Conservation (phyloP, 192 early-diverging fungal genomes). For the Gryganskiella cystojenkinii region DNA sequence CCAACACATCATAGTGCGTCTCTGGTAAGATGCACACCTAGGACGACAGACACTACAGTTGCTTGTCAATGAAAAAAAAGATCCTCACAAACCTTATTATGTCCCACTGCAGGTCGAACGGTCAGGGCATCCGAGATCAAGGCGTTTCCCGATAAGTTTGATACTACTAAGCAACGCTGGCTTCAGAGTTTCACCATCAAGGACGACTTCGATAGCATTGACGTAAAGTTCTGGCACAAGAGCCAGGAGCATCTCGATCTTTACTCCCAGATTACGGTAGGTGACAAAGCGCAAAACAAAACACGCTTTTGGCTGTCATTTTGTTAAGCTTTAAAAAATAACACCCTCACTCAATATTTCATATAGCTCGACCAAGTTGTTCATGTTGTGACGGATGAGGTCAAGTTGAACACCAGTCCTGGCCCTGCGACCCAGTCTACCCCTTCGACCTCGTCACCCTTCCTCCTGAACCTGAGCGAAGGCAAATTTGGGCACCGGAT, state of each 20-base stretch:
- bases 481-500: conserved; percentile 37
- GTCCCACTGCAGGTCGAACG: conserved; percentile 10
- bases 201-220: conserved; percentile 35
- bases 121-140: conserved; percentile 26
- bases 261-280: conserved; percentile 33
- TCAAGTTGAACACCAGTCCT: conserved; percentile 24
- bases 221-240: conserved; percentile 46
- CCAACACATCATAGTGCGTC: conserved; percentile 4
- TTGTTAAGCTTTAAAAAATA: background rate
- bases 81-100: background rate
- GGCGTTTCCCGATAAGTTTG: conserved; percentile 16
- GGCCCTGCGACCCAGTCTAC: background rate
- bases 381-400: conserved; percentile 40
- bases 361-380: conserved; percentile 44
- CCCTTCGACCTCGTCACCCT: conserved; percentile 16
- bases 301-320: background rate
- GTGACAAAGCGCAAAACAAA: background rate
- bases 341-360: background rate
- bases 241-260: conserved; percentile 20
- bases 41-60: background rate
- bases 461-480: conserved; percentile 25
- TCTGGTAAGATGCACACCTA: conserved; percentile 11
- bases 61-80: background rate
- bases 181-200: conserved; percentile 41
- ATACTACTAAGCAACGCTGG: conserved; percentile 21